Percentiles rank a stretch among this genome's conserved stretches.
phyloP scores from a whole-genome alignment of 2,329 filamentous ascomycete species.

The Chrysoporthe austroafricana region DNA sequence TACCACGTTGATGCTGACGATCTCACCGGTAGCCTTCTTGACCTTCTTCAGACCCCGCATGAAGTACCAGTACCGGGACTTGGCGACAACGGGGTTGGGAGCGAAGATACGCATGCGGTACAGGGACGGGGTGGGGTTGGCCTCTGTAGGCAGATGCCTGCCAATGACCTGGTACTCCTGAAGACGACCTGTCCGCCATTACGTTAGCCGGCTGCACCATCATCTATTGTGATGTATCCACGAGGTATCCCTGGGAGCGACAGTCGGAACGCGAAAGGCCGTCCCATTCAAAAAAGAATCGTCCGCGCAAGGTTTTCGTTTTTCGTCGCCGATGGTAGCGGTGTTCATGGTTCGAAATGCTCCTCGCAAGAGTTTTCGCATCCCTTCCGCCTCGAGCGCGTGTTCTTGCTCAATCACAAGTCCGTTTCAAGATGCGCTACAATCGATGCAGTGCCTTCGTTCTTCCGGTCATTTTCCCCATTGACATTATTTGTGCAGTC shows the following conservation, averaged over 20 bases:
- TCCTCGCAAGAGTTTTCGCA: background rate
- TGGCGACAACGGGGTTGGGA: constrained; percentile 95
- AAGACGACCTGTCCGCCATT: constrained; percentile 78
- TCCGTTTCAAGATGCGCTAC: background rate
- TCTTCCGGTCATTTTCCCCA: background rate
- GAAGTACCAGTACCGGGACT: constrained; percentile 99
- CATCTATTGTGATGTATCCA: background rate
- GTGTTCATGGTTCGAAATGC: background rate
- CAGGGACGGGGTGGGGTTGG: constrained; percentile 95
- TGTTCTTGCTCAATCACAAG: background rate
- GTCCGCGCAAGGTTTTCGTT: background rate
- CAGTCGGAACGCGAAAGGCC: constrained; percentile 35
- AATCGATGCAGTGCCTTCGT: background rate
- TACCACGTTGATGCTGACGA: constrained; percentile 96
- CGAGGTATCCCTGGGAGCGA: background rate
- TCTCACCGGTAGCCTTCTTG: constrained; percentile 99
- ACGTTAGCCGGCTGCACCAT: constrained; percentile 21
- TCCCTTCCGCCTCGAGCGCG: background rate
- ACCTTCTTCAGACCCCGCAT: constrained; percentile 98
- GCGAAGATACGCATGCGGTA: constrained; percentile 99
- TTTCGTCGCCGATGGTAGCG: background rate
- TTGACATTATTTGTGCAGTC: background rate
- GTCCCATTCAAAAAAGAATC: constrained; percentile 4
- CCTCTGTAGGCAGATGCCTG: constrained; percentile 97
- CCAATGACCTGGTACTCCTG: constrained; percentile 99